Conservation (phyloP, 495 filamentous ascomycete genomes). For the Penicillium angulare region DNA sequence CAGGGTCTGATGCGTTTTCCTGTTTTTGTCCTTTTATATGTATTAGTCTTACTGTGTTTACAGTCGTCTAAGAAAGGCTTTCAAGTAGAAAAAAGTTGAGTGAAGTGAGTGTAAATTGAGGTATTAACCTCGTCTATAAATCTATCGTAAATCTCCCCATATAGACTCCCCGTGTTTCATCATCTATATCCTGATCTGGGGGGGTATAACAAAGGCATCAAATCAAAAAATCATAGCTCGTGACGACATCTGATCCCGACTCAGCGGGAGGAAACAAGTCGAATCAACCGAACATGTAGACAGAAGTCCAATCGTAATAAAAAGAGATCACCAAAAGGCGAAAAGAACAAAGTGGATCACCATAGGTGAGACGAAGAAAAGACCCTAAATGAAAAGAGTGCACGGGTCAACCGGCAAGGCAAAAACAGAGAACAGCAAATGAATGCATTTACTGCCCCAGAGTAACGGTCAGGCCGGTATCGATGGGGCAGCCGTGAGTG, state of each 20-base stretch:
- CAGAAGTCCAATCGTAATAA: slow-evolving; percentile 10
- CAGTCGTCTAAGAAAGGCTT: neutral
- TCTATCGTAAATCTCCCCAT: slow-evolving; percentile 16
- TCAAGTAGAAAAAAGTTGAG: neutral
- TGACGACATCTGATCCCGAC: slow-evolving; percentile 25
- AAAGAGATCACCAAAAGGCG: slow-evolving; percentile 11
- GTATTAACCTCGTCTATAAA: slow-evolving; percentile 19
- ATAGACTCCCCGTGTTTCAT: slow-evolving; percentile 11
- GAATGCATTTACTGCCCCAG: slow-evolving; percentile 32
- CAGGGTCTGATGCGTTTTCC: neutral
- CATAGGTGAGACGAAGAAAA: slow-evolving; percentile 13
- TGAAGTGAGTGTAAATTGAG: slow-evolving; percentile 2
- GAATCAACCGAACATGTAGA: slow-evolving; percentile 34
- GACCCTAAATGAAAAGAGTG: slow-evolving; percentile 17
- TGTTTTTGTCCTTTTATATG: neutral
- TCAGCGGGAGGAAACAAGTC: slow-evolving; percentile 20
- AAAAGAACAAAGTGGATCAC: slow-evolving; percentile 17
- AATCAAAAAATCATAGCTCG: slow-evolving; percentile 29
- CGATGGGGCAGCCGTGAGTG: slow-evolving; percentile 45
- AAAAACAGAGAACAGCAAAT: slow-evolving; percentile 5
- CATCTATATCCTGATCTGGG: slow-evolving; percentile 7
- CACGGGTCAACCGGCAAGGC: slow-evolving; percentile 29
- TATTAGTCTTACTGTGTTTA: neutral
- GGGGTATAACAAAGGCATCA: slow-evolving; percentile 25
- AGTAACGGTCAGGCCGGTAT: slow-evolving; percentile 38